phyloP scores from a whole-genome alignment of 2,329 filamentous ascomycete genomes.

The Beauveria sp. region DNA sequence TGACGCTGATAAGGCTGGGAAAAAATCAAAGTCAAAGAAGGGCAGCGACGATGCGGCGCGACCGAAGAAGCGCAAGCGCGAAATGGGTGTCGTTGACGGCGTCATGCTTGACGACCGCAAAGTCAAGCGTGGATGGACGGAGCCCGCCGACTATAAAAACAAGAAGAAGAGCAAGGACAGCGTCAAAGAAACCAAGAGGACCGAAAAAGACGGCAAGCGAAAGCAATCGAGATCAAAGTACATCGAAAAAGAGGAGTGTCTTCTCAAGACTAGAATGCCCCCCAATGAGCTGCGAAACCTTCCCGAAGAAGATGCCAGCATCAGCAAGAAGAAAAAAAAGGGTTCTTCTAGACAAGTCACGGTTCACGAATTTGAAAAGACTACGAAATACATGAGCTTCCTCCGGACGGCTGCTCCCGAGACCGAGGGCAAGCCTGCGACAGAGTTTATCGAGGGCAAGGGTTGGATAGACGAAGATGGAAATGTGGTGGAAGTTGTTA shows the following conservation, averaged over 20 bases:
- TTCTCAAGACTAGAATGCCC: constrained; percentile 74
- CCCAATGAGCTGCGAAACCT: constrained; percentile 35
- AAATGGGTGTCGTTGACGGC: constrained; percentile 50
- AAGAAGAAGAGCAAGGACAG: constrained; percentile 37
- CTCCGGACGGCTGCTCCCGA: constrained; percentile 45
- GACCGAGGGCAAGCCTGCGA: constrained; percentile 28
- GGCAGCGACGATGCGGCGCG: constrained; percentile 15
- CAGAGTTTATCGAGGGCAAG: constrained; percentile 70
- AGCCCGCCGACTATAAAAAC: constrained; percentile 45
- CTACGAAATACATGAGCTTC: constrained; percentile 74
- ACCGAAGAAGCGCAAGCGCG: constrained; percentile 44
- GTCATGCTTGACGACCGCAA: constrained; percentile 67
- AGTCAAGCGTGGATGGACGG: constrained; percentile 86
- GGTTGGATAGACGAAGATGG: constrained; percentile 83
- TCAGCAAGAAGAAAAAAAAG: constrained; percentile 54
- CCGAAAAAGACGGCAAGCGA: constrained; percentile 47
- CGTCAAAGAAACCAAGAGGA: constrained; percentile 34
- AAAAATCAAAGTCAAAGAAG: constrained; percentile 24
- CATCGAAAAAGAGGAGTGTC: constrained; percentile 69
- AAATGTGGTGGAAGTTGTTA: constrained; percentile 58
- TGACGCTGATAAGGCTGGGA: constrained; percentile 17
- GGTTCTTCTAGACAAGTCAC: constrained; percentile 46
- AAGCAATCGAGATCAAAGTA: constrained; percentile 66
- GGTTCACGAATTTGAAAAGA: constrained; percentile 86
- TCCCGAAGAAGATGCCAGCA: constrained; percentile 33